Evolutionary conservation across 208 protist species (phyloP).

Genomic region (Acanthamoeba healyi): DNA sequence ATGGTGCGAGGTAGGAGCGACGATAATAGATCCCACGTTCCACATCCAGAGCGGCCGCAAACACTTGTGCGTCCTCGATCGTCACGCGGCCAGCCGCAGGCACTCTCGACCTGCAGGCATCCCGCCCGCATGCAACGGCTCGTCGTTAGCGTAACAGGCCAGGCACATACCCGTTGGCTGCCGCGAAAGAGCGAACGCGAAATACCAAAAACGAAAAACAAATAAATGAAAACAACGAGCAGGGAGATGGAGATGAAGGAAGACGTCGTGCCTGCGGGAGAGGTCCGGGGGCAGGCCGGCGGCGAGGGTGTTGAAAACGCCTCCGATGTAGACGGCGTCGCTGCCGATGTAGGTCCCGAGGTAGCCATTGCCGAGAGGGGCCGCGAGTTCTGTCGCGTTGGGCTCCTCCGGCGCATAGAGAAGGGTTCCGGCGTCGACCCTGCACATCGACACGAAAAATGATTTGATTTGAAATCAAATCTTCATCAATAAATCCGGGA

Average conservation of each 20-base stretch:
- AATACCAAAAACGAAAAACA: background rate
- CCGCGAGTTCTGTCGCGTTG: slow-evolving; percentile 11
- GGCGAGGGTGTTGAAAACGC: slow-evolving; percentile 69
- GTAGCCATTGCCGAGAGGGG: slow-evolving; percentile 56
- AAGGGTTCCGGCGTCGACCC: slow-evolving; percentile 32
- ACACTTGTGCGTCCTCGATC: slow-evolving; percentile 14
- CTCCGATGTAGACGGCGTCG: slow-evolving; percentile 66
- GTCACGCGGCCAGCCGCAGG: background rate
- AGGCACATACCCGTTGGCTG: background rate
- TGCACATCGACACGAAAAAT: background rate
- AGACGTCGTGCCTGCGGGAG: background rate
- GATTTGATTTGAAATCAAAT: background rate
- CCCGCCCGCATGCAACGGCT: background rate
- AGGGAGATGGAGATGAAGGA: background rate
- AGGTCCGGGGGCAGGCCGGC: slow-evolving; percentile 67
- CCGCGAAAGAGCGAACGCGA: slow-evolving; percentile 6
- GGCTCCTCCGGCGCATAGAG: slow-evolving; percentile 48
- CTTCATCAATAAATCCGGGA: background rate
- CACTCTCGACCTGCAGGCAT: slow-evolving; percentile 19
- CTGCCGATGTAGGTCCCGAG: slow-evolving; percentile 46
- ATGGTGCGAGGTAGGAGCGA: background rate
- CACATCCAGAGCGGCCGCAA: slow-evolving; percentile 44
- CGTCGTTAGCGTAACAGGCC: background rate
- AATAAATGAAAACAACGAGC: background rate
- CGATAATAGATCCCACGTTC: slow-evolving; percentile 54